These are phyloP conservation scores for Exophiala viscosa DNA, from an alignment of 2,329 filamentous ascomycete genomes.

Conservation along the genomic window DNA sequence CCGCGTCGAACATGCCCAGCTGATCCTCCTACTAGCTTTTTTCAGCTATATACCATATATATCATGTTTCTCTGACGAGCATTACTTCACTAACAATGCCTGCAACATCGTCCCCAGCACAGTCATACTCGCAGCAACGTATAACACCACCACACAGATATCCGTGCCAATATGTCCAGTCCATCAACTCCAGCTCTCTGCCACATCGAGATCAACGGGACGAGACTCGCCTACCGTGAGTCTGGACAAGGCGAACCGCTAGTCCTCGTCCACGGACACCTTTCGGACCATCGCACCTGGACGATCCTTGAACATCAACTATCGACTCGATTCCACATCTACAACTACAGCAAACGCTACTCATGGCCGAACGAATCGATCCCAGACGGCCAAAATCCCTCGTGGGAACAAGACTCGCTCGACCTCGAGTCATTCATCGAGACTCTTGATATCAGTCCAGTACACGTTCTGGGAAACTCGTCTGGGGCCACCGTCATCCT, in stretches of 20 bases:
- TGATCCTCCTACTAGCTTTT: no score
- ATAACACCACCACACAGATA: no score
- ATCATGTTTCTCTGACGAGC: no score
- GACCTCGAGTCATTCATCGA: slow-evolving; percentile 13
- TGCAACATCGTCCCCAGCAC: no score
- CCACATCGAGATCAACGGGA: slow-evolving; percentile 11
- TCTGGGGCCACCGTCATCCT: slow-evolving; percentile 10
- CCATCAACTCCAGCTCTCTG: not conserved
- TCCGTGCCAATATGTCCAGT: not conserved
- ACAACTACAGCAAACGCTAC: slow-evolving; percentile 17
- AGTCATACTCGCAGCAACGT: no score
- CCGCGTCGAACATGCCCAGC: no score
- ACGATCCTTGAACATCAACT: slow-evolving; percentile 7
- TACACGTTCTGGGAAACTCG: slow-evolving; percentile 17
- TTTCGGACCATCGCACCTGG: slow-evolving; percentile 17
- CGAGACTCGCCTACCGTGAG: slow-evolving; percentile 12
- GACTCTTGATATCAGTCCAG: slow-evolving; percentile 8
- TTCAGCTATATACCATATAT: no score
- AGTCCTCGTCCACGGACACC: slow-evolving; percentile 16
- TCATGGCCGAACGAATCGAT: slow-evolving; percentile 17
- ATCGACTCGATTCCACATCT: slow-evolving; percentile 10
- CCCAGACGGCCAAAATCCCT: slow-evolving; percentile 3
- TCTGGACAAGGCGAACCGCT: slow-evolving; percentile 13
- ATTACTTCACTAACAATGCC: no score
- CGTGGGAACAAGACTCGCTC: slow-evolving; percentile 13